Base-by-base conservation (phyloP, 2,329 filamentous ascomycete genomes). In the Chrysoporthe puriensis region DNA sequence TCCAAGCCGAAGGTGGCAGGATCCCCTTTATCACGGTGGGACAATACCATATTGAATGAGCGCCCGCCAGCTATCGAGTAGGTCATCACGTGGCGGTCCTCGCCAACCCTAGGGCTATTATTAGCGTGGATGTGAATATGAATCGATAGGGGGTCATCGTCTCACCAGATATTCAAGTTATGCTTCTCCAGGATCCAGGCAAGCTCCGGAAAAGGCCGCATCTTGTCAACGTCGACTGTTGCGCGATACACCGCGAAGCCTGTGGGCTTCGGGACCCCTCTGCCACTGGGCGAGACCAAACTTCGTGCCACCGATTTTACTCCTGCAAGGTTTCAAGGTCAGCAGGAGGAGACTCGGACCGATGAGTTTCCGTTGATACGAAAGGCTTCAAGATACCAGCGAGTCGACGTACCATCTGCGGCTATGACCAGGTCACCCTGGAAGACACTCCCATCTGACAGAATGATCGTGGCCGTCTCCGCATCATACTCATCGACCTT, bases 41-140 rank as follows among this genome's bases (percentile, higher is more conserved):
- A 82, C 0, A 83, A 72, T 0, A 83, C 81, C 78, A 83, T 79
- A 69, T 83, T 83, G 73, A 83, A 83, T 0, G 79, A 75, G 57
- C 79, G 76, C 2, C 80, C 80, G 0, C 73, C 74, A 0, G 79
- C 75, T 11, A 84, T 84, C 4, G 74, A 75, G 68, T 82, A 82
- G 0, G 80, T 79, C 80, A 84, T 84, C 14, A 81, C 80, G 67
- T 84, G 81, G 1, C 79, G 71, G 21, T 77, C 72, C 32, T 79
- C 73, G 4, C 80, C 80, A 46, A 83, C 77, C 80, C 79, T 80
- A 44, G 8, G 34, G 3, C 5, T 46, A 9, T 7, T 5, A 34
- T 34, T 4, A 44, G 6, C 4, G 16, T 14, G 11, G 26, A 57
- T 2, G 14, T n/a, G 6, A 58, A 1, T 14, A 56, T 26, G 26